phyloP scores from a whole-genome alignment of 1,284 basidiomycete species.

The Leccinum fuscescens region DNA sequence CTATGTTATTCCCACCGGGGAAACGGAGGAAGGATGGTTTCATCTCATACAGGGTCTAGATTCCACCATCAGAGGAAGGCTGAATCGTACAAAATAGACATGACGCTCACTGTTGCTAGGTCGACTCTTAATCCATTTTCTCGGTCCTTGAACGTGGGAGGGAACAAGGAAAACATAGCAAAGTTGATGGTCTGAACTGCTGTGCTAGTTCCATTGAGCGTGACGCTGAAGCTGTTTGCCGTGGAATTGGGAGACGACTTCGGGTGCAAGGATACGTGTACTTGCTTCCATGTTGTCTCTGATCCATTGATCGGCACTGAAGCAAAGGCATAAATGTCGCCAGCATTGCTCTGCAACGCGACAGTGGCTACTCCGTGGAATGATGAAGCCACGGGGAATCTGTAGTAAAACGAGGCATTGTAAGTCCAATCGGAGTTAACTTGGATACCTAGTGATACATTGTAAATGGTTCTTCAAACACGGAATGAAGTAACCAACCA shows the following conservation, averaged over 20 bases:
- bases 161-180: slow-evolving; percentile 67
- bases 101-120: slow-evolving; percentile 51
- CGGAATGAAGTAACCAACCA: slow-evolving; percentile 38
- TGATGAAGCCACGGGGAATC: slow-evolving; percentile 48
- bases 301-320: slow-evolving; percentile 42
- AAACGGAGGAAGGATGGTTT: slow-evolving; percentile 66
- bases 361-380: slow-evolving; percentile 46
- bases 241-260: slow-evolving; percentile 37
- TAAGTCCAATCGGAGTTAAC: slow-evolving; percentile 57
- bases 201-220: slow-evolving; percentile 46
- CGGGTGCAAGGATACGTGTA: slow-evolving; percentile 47
- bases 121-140: slow-evolving; percentile 66
- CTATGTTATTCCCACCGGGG: slow-evolving; percentile 61
- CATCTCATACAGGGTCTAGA: slow-evolving; percentile 51
- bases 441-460: slow-evolving; percentile 53
- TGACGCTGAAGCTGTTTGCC: slow-evolving; percentile 54
- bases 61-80: slow-evolving; percentile 7
- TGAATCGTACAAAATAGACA: not conserved
- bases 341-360: slow-evolving; percentile 45
- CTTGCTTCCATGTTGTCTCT: slow-evolving; percentile 53
- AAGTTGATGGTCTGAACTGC: slow-evolving; percentile 57
- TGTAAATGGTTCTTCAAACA: not conserved
- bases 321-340: slow-evolving; percentile 45
- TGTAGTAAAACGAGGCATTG: slow-evolving; percentile 64
- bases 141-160: slow-evolving; percentile 66